These are phyloP conservation scores for Mucor irregularis DNA, from an alignment of 371 early-diverging fungal species.

Conservation along the genomic window DNA sequence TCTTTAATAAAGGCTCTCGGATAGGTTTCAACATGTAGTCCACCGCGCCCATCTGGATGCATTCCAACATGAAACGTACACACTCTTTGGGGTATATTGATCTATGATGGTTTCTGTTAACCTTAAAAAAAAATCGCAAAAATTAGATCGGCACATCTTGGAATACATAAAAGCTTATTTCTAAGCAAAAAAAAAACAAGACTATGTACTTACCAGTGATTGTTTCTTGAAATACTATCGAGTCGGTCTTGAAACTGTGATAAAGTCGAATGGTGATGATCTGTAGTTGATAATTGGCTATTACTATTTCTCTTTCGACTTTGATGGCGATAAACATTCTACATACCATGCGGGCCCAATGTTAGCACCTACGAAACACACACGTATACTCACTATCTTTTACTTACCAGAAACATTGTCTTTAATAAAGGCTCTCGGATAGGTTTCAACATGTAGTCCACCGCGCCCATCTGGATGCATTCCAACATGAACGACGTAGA, in stretches of 20 bases:
- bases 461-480: constrained; percentile 51
- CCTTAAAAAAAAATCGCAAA: constrained; percentile 2
- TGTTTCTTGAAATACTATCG: constrained; percentile 7
- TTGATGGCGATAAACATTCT: not conserved
- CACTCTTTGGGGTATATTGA: constrained; percentile 38
- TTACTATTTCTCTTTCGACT: not conserved
- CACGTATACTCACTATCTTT: not conserved
- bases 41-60: constrained; percentile 50
- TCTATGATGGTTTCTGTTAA: constrained; percentile 23
- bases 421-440: constrained; percentile 44
- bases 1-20: constrained; percentile 44
- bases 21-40: constrained; percentile 60
- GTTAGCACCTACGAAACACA: not conserved
- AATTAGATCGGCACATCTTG: too few relatives aligned
- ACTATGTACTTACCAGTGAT: not conserved
- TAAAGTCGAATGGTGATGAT: not conserved
- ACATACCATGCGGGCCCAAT: too few relatives aligned
- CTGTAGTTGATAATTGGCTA: constrained; percentile 1
- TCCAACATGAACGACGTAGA: constrained; percentile 34
- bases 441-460: constrained; percentile 58
- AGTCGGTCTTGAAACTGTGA: constrained; percentile 25
- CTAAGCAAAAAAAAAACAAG: not conserved
- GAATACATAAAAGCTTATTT: not conserved
- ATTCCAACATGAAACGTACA: constrained; percentile 44
- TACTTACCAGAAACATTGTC: constrained; percentile 56